Base-by-base conservation (phyloP, 306 rosid genomes). In the Boehmeria nivea region DNA sequence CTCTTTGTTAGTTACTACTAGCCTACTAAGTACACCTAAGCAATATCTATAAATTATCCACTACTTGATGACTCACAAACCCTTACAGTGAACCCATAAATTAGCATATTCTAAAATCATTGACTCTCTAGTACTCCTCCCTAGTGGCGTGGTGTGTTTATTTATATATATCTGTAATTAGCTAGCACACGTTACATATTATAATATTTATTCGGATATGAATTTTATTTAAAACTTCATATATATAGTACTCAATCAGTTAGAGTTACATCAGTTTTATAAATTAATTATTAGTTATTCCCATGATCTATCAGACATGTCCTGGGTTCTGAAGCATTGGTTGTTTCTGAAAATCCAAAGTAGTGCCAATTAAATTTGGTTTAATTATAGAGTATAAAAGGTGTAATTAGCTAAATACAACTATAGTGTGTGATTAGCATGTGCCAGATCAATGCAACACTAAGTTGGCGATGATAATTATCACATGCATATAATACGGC, bases 21-120 rank as follows among this genome's bases (percentile, higher is more conserved):
- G 43, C 87, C 68, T 71, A 62, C 76, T 71, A 74, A 73, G 56
- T 58, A 66, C 84, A 78, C 76, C 88, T 54, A 72, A 78, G 84
- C 81, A 74, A 43, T 42, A 25, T 46, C 48, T 57, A 56, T 60
- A 70, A 60, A 42, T 63, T 69, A 63, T 71, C 59, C 67, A 57
- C 22, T 44, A 54, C 64, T 78, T 67, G 69, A 60, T 57, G 43
- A 38, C 65, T 58, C 72, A 78, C 70, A 53, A 52, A 65, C 26
- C 67, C 67, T 78, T 65, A 60, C 39, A 43, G 34, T 59, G 53
- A 64, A 36, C 43, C 75, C 21, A 11, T 40, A 3, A 40, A 3
- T 40, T 27, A 26, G 12, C 10, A 14, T 18, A 16, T 59, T 43
- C 53, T 43, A 2, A 12, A 44, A 12, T 20, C 53, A 13, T 43